Conservation (phyloP, 1,284 basidiomycete species). For the Hypsizygus ulmarius region DNA sequence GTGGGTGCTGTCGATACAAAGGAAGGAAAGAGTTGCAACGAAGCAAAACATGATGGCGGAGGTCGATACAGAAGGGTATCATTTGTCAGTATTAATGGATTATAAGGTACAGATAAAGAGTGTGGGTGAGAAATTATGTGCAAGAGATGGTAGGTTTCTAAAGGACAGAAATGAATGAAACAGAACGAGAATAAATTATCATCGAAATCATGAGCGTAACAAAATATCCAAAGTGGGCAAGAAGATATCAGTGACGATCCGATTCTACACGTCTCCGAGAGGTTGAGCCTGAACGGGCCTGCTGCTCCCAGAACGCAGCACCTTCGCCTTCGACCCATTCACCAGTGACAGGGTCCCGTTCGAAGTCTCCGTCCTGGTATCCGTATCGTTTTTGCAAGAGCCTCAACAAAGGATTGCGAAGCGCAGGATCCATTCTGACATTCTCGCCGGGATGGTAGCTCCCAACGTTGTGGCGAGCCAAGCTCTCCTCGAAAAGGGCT, state of each 20-base stretch:
- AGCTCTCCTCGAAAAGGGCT: conserved; percentile 80
- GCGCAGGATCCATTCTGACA: conserved; percentile 81
- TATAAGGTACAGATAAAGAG: conserved; percentile 5
- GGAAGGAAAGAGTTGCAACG: background rate
- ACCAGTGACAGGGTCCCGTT: conserved; percentile 58
- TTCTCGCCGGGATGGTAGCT: conserved; percentile 79
- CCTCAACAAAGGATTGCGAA: conserved; percentile 73
- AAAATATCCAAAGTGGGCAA: background rate
- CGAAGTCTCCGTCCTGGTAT: conserved; percentile 83
- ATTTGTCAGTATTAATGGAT: background rate
- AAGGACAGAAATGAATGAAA: conserved; percentile 1
- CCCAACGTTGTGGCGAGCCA: conserved; percentile 72
- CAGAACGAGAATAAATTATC: conserved; percentile 7
- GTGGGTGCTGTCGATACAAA: conserved; percentile 17
- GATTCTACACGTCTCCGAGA: conserved; percentile 26
- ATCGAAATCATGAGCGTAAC: background rate
- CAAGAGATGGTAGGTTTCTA: conserved; percentile 8
- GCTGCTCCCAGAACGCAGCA: conserved; percentile 58
- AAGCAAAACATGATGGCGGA: conserved; percentile 5
- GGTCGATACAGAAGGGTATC: background rate
- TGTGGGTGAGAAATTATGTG: conserved; percentile 5
- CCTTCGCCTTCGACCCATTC: conserved; percentile 67
- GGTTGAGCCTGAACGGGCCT: conserved; percentile 30
- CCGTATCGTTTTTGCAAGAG: conserved; percentile 67
- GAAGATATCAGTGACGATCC: conserved; percentile 27